Percentiles rank a stretch among this genome's conserved stretches.
Conservation (phyloP, 805 yeast species). For the Lachancea kluyveri region DNA sequence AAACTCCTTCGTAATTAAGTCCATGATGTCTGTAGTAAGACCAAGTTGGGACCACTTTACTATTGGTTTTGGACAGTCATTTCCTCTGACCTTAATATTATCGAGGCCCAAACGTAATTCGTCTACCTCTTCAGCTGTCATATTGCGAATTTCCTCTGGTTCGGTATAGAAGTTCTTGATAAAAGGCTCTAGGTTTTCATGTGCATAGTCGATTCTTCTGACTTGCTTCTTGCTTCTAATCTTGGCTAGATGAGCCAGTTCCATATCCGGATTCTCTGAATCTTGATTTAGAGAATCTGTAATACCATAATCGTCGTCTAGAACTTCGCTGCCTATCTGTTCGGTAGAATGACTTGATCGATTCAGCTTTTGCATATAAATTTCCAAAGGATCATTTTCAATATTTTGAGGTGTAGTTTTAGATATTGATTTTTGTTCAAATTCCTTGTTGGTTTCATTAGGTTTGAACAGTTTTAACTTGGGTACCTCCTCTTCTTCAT, state of each 20-base stretch:
- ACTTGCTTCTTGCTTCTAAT: conserved; percentile 35
- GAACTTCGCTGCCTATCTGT: conserved; percentile 15
- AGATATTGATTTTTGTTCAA: conserved; percentile 9
- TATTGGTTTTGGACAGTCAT: conserved; percentile 56
- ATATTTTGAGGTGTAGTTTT: conserved; percentile 6
- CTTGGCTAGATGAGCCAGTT: conserved; percentile 33
- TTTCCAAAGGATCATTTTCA: conserved; percentile 42
- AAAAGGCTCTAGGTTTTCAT: conserved; percentile 44
- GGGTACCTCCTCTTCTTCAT: conserved; percentile 25
- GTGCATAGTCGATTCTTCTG: conserved; percentile 21
- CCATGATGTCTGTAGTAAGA: conserved; percentile 51
- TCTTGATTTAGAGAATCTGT: too few relatives aligned
- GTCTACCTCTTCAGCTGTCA: conserved; percentile 51
- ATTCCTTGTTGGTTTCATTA: conserved; percentile 4
- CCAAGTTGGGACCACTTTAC: conserved; percentile 79
- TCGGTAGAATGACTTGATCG: conserved; percentile 8
- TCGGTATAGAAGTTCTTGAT: conserved; percentile 58
- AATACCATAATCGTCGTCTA: conserved; percentile 26
- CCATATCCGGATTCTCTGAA: conserved; percentile 33
- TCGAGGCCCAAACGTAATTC: conserved; percentile 48
- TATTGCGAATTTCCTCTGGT: conserved; percentile 42
- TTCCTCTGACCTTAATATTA: conserved; percentile 63
- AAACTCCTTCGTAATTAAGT: conserved; percentile 44
- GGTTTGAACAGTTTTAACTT: conserved; percentile 18
- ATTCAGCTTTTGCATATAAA: conserved; percentile 33